Evolutionary conservation across 2,329 filamentous ascomycete species (phyloP).

Genomic region (Cladobotryum mycophilum): DNA sequence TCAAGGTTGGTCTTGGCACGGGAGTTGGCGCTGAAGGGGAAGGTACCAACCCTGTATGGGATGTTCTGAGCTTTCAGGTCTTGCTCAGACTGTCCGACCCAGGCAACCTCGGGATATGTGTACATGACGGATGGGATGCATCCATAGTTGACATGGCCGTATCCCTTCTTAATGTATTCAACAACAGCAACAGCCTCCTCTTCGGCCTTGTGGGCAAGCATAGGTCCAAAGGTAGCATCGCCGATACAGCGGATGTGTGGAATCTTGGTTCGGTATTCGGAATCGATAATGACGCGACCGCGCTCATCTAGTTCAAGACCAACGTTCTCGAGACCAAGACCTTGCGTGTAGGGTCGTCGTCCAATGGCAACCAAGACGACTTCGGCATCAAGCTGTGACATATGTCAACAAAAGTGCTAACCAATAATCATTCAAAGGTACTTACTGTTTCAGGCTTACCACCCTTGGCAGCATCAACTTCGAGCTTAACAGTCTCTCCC

Average conservation of each 20-base stretch:
- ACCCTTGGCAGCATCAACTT: slow-evolving; percentile 88
- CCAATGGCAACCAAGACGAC: slow-evolving; percentile 96
- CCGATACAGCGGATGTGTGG: slow-evolving; percentile 96
- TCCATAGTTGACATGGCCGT: slow-evolving; percentile 98
- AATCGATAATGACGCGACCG: slow-evolving; percentile 93
- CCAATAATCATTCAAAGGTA: slow-evolving; percentile 11
- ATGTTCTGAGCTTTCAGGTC: slow-evolving; percentile 86
- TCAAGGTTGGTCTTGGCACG: slow-evolving; percentile 98
- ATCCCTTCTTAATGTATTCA: slow-evolving; percentile 96
- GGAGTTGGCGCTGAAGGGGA: slow-evolving; percentile 98
- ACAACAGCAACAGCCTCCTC: slow-evolving; percentile 93
- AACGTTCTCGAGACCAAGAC: slow-evolving; percentile 89
- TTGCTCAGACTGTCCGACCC: slow-evolving; percentile 96
- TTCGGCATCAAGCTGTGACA: slow-evolving; percentile 75
- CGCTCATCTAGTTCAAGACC: slow-evolving; percentile 88
- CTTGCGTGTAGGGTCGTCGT: slow-evolving; percentile 86
- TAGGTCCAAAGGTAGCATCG: slow-evolving; percentile 93
- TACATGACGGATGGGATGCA: slow-evolving; percentile 99
- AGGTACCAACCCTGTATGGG: slow-evolving; percentile 87
- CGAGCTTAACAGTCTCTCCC: slow-evolving; percentile 71
- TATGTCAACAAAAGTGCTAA: slow-evolving; percentile 16
- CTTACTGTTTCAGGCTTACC: slow-evolving; percentile 87
- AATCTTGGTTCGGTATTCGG: slow-evolving; percentile 96
- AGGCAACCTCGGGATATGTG: slow-evolving; percentile 95
- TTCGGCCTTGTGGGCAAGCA: slow-evolving; percentile 99